phyloP scores from a whole-genome alignment of 306 rosid species.

The Rosa multiflora region DNA sequence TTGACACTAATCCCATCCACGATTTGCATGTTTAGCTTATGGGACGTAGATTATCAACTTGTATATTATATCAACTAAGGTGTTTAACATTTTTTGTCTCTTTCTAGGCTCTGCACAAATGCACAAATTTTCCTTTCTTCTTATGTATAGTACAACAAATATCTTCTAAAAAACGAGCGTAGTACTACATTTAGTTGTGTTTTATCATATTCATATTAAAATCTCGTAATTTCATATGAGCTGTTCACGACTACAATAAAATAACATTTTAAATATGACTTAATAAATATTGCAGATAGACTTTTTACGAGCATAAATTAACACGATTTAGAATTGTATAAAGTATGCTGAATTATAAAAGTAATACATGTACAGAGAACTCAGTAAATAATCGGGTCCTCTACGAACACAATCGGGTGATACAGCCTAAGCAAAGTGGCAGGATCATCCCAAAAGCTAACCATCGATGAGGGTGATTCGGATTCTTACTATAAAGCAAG shows the following conservation, averaged over 20 bases:
- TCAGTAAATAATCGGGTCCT: neutral
- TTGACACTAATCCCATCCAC: neutral
- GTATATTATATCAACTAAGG: neutral
- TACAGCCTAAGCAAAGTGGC: neutral
- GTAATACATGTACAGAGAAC: neutral
- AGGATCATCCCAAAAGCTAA: conserved; percentile 8
- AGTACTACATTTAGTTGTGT: neutral
- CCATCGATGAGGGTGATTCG: neutral
- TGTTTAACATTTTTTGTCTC: neutral
- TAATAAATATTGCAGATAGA: neutral
- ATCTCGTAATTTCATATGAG: neutral
- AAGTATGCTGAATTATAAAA: fast-evolving
- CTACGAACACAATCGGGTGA: neutral
- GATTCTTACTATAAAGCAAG: neutral
- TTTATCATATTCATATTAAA: neutral
- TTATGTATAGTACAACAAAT: neutral
- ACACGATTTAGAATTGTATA: neutral
- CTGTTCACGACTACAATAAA: neutral
- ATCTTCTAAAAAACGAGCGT: neutral
- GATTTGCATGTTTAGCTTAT: conserved; percentile 27
- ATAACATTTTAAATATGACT: neutral
- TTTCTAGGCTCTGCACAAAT: no score
- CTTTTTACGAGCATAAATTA: fast-evolving
- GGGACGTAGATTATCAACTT: neutral
- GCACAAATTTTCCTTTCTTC: no score